A percentile compares a stretch with the other conserved stretches of the same genome.
phyloP scores from a whole-genome alignment of 2,329 filamentous ascomycete genomes.

The Monilinia vaccinii-corymbosi region DNA sequence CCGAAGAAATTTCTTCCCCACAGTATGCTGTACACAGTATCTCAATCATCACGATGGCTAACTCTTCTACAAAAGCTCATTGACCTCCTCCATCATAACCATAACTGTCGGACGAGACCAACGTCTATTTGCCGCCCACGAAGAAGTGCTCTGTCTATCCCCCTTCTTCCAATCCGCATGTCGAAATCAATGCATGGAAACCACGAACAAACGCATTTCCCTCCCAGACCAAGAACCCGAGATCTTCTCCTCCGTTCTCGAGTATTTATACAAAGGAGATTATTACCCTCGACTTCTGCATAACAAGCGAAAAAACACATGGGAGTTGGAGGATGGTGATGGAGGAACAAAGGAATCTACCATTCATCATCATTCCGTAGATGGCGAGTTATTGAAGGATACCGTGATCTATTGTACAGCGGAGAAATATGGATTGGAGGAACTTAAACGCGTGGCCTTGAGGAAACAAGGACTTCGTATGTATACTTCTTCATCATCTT shows the following conservation, averaged over 20 bases:
- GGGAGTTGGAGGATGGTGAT: constrained; percentile 66
- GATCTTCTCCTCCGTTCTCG: constrained; percentile 81
- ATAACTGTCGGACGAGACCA: constrained; percentile 73
- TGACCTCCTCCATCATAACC: constrained; percentile 65
- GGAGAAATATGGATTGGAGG: constrained; percentile 72
- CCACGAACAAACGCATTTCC: constrained; percentile 59
- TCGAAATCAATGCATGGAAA: constrained; percentile 53
- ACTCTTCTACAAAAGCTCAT: constrained; percentile 34
- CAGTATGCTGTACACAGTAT: constrained; percentile 18
- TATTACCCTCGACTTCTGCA: constrained; percentile 78
- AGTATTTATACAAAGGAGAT: constrained; percentile 79
- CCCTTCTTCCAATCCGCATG: constrained; percentile 67
- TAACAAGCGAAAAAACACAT: constrained; percentile 71
- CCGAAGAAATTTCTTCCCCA: constrained; percentile 21
- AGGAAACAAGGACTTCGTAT: constrained; percentile 80
- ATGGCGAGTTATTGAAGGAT: constrained; percentile 69
- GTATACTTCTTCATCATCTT: constrained; percentile 34
- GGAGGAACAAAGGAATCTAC: constrained; percentile 55
- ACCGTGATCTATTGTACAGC: constrained; percentile 88
- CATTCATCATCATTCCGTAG: constrained; percentile 56
- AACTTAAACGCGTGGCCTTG: constrained; percentile 75
- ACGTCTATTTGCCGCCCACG: constrained; percentile 84
- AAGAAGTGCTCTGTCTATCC: constrained; percentile 70
- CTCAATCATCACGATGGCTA: constrained; percentile 12
- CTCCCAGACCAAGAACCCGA: constrained; percentile 82